Base-by-base conservation (phyloP, 805 yeast species). In the Grigorovia humatica region DNA sequence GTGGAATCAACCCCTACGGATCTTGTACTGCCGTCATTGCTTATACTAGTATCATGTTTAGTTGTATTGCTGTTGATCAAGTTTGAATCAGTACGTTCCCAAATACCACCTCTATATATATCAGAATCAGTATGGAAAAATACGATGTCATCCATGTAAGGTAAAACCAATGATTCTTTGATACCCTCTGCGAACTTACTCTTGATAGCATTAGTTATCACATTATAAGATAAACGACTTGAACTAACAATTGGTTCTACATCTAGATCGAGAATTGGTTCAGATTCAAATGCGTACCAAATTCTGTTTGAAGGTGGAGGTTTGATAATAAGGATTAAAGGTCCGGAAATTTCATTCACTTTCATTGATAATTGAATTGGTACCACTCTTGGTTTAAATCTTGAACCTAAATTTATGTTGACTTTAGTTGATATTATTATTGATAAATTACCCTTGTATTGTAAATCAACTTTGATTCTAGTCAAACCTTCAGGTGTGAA, bases 231-330 rank as follows among this genome's bases (percentile, higher is more conserved):
- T 57, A 93, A 70, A 57, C 87, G 86, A 51, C 95, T 76, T 5
- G 95, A 81, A 57, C 95, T 85, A 11, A 91, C 88, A n/a, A 88
- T 79, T 0, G 99, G 99, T 65, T 89, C 97, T 48, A 90, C 82
- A 40, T 77, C 80, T 53, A 91, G 64, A 51, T 81, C 84, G 62
- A 91, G 67, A 9, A 75, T 72, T 0, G 99, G 99, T 76, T 83
- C 87, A 11, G 76, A 68, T 55, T 81, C 85, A 65, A 89, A 93
- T 1, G 87, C 79, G 63, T 88, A 93, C 99, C 99, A 93, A 1
- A 93, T 61, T 60, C 99, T 76, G 50, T 81, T 82, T 1, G 96
- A 82, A 9, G 99, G 98, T 1, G 96, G 96, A 1, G 95, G 88
- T 63, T 93, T 93, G 38, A 91, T 63, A 43, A 78, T 71, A 19